Evolutionary conservation across 1,139 yeast genomes (phyloP).

Genomic region (Yamadazyma oceani): DNA sequence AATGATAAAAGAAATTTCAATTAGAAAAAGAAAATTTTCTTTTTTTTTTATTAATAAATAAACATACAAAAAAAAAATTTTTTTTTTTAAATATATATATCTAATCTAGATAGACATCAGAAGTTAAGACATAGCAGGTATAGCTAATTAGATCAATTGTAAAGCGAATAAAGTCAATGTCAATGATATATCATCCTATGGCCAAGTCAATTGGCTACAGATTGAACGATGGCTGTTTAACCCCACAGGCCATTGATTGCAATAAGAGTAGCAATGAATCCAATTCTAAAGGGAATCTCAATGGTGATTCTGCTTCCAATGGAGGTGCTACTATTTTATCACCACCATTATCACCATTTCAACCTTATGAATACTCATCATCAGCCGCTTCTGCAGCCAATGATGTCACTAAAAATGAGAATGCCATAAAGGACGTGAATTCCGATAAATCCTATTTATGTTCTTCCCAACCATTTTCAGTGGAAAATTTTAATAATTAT

Average conservation of each 20-base stretch:
- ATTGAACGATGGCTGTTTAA: conserved; percentile 36
- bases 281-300: no score
- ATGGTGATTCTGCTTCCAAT: no score
- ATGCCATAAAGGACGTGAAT: no score
- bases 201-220: conserved; percentile 24
- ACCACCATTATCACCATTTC: conserved; percentile 68
- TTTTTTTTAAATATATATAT: conserved; percentile 6
- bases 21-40: conserved; percentile 11
- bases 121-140: no score
- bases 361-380: conserved; percentile 17
- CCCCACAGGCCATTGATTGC: conserved; percentile 24
- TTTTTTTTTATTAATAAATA: conserved; percentile 3
- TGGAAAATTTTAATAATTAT: conserved; percentile 48
- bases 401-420: conserved; percentile 5
- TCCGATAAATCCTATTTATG: conserved; percentile 17
- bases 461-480: conserved; percentile 38
- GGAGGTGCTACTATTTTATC: conserved; percentile 40
- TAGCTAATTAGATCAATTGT: not conserved
- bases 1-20: conserved; percentile 9
- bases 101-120: no score
- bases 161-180: conserved; percentile 18
- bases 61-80: conserved; percentile 8
- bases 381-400: conserved; percentile 3
- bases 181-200: conserved; percentile 37
- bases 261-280: not conserved